phyloP scores from a whole-genome alignment of 2,329 filamentous ascomycete genomes.

The Xylariaceae sp. region DNA sequence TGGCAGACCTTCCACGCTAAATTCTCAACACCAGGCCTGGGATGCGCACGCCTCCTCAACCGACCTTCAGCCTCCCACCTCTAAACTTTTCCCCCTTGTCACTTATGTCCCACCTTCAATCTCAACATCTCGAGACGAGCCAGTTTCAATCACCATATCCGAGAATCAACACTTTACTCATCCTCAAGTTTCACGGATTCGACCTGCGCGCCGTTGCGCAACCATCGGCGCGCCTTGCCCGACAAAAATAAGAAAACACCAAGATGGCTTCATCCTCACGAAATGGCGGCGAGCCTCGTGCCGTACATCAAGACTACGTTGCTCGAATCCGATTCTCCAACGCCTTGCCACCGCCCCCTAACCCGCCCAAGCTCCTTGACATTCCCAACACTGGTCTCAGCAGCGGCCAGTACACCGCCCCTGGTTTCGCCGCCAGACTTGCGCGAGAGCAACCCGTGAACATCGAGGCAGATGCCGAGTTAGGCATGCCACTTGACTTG shows the following conservation, averaged over 20 bases:
- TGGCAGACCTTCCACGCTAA: no score
- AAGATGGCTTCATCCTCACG: constrained; percentile 43
- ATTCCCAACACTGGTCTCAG: constrained; percentile 91
- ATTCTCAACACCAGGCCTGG: no score
- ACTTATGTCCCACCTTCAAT: neutral
- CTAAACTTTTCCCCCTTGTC: constrained; percentile 6
- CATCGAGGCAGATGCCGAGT: constrained; percentile 94
- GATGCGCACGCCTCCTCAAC: constrained; percentile 15
- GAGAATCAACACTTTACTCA: no score
- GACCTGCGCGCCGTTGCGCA: constrained; percentile 7
- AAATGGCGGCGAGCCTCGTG: constrained; percentile 47
- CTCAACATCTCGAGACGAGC: neutral
- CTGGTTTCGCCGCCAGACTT: constrained; percentile 83
- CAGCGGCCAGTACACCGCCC: constrained; percentile 82
- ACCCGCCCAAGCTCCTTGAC: constrained; percentile 92
- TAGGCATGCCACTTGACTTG: constrained; percentile 95
- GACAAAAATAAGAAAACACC: constrained; percentile 4
- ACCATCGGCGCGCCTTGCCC: constrained; percentile 1
- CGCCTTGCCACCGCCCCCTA: constrained; percentile 87
- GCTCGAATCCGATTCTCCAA: constrained; percentile 94
- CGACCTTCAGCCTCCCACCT: neutral
- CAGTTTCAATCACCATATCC: neutral
- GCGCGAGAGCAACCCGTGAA: constrained; percentile 90
- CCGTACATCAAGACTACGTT: constrained; percentile 92
- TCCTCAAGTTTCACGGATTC: neutral